phyloP scores from a whole-genome alignment of 352 stramenopile genomes.

The Globisporangium polare region DNA sequence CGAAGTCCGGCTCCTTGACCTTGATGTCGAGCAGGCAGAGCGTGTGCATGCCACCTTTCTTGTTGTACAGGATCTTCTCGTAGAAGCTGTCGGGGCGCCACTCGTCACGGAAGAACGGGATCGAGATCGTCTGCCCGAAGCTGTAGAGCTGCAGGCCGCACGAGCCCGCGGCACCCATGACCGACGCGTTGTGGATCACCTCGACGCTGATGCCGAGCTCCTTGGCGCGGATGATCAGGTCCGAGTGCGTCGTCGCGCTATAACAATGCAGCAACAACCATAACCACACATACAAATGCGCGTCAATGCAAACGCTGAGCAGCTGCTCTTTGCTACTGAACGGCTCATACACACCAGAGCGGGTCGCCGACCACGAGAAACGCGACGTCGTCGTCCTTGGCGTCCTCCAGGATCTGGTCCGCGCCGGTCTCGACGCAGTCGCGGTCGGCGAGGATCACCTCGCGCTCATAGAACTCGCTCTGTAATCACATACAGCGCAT shows the following conservation, averaged over 20 bases:
- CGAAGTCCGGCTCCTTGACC: slow-evolving; percentile 99
- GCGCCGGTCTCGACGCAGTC: slow-evolving; percentile 96
- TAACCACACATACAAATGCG: not conserved
- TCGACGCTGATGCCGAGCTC: slow-evolving; percentile 93
- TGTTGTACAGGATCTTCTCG: slow-evolving; percentile 97
- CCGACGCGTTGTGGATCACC: slow-evolving; percentile 98
- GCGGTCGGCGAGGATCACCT: slow-evolving; percentile 88
- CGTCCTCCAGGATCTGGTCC: slow-evolving; percentile 93
- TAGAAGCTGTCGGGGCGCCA: slow-evolving; percentile 98
- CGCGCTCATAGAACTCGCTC: slow-evolving; percentile 93
- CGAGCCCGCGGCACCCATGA: slow-evolving; percentile 95
- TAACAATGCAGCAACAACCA: not conserved
- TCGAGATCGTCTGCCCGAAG: slow-evolving; percentile 98
- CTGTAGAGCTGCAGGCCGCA: slow-evolving; percentile 98
- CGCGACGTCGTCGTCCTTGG: slow-evolving; percentile 91
- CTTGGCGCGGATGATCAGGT: slow-evolving; percentile 95
- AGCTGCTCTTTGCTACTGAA: not conserved
- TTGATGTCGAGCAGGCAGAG: slow-evolving; percentile 99
- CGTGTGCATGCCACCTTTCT: slow-evolving; percentile 95
- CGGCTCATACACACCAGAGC: slow-evolving; percentile 76
- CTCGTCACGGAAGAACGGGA: slow-evolving; percentile 95
- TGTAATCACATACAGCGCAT: slow-evolving; percentile 24
- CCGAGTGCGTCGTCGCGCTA: slow-evolving; percentile 97
- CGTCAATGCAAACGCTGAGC: not conserved
- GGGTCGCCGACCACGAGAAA: slow-evolving; percentile 99